Conservation (phyloP, 768 basidiomycete genomes). For the Pisolithus marmoratus region DNA sequence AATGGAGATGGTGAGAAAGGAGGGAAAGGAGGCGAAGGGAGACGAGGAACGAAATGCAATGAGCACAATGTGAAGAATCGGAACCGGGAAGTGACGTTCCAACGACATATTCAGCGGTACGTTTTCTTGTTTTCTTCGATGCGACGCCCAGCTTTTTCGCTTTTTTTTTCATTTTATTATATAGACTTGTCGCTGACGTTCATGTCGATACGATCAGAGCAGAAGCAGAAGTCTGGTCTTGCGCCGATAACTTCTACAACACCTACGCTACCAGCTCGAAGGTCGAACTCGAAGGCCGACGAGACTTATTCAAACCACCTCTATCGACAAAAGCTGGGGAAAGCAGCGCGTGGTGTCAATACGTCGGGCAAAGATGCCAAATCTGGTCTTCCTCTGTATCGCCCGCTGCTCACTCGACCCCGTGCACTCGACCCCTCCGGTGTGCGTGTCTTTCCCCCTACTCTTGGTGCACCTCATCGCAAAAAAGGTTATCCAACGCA, state of each 20-base stretch:
- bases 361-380: no score
- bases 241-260: conserved; percentile 55
- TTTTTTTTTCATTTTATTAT: no score
- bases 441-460: no score
- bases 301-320: conserved; percentile 30
- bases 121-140: conserved; percentile 20
- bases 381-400: no score
- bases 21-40: no score
- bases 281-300: conserved; percentile 45
- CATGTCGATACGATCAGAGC: conserved; percentile 27
- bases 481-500: no score
- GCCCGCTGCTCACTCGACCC: no score
- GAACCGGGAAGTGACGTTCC: conserved; percentile 61
- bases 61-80: conserved; percentile 74
- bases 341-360: conserved; percentile 45
- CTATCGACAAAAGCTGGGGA: conserved; percentile 48
- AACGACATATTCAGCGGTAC: conserved; percentile 59
- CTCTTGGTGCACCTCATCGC: no score
- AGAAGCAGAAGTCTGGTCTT: conserved; percentile 65
- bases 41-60: conserved; percentile 44
- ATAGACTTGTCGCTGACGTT: no score
- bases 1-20: no score
- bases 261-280: conserved; percentile 44
- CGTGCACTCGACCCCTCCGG: no score
- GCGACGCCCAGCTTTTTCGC: no score